Conservation (phyloP, 2,329 filamentous ascomycete genomes). For the Aspergillus aculeatus region DNA sequence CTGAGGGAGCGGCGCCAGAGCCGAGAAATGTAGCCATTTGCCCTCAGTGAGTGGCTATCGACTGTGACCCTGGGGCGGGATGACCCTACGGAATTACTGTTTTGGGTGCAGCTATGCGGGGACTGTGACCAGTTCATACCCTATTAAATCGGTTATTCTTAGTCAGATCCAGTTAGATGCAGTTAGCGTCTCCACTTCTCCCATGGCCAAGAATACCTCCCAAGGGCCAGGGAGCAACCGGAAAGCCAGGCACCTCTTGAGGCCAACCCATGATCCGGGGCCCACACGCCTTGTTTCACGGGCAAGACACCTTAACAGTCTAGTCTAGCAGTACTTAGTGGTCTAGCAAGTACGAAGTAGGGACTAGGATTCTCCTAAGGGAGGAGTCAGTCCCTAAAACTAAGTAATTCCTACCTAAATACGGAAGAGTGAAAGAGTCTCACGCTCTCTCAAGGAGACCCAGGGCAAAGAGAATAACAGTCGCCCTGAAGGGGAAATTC, state of each 20-base stretch:
- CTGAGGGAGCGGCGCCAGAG: slow-evolving; percentile 4
- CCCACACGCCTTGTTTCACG: slow-evolving; percentile 16
- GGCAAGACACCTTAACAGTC: slow-evolving; percentile 10
- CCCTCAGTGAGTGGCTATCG: slow-evolving; percentile 16
- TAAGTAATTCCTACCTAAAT: too few relatives aligned
- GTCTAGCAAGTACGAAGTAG: too few relatives aligned
- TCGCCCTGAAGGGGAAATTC: neutral
- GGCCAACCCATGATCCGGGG: slow-evolving; percentile 2
- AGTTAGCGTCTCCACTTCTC: slow-evolving; percentile 1
- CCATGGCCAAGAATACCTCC: slow-evolving; percentile 17
- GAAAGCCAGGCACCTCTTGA: slow-evolving; percentile 8
- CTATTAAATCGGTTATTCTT: too few relatives aligned
- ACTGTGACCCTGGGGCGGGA: slow-evolving; percentile 16
- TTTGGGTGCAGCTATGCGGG: slow-evolving; percentile 20
- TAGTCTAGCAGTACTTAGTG: neutral
- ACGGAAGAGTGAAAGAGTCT: too few relatives aligned
- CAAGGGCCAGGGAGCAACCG: slow-evolving; percentile 14
- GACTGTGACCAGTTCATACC: slow-evolving; percentile 14
- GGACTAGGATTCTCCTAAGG: too few relatives aligned
- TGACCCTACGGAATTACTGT: slow-evolving; percentile 16
- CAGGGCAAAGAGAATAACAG: neutral
- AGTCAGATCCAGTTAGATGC: too few relatives aligned
- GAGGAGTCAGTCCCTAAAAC: too few relatives aligned
- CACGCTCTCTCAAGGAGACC: too few relatives aligned
- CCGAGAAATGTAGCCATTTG: slow-evolving; percentile 6